These are phyloP conservation scores for Penicillium paxilli DNA, from an alignment of 495 filamentous ascomycete species.

Conservation along the genomic window DNA sequence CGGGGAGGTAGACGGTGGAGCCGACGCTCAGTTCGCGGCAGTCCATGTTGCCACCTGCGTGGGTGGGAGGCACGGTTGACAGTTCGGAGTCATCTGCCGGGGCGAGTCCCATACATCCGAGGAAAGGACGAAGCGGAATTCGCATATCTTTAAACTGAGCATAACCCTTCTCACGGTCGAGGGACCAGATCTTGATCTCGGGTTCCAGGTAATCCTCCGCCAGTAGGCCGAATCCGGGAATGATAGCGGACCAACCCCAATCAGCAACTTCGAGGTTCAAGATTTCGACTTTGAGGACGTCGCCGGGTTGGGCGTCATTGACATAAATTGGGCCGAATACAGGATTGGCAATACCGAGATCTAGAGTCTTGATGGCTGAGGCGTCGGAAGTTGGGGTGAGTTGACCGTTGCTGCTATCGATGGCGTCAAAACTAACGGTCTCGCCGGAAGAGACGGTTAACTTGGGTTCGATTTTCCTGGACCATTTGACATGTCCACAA, in stretches of 20 bases:
- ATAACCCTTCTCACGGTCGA: slow-evolving; percentile 37
- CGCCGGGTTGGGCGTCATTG: slow-evolving; percentile 46
- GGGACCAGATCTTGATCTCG: slow-evolving; percentile 49
- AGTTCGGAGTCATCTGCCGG: slow-evolving; percentile 42
- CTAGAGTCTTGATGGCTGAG: slow-evolving; percentile 39
- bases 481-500: slow-evolving; percentile 50
- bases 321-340: slow-evolving; percentile 50
- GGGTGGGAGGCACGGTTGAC: slow-evolving; percentile 50
- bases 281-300: slow-evolving; percentile 50
- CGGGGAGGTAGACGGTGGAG: slow-evolving; percentile 45
- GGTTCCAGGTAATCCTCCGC: slow-evolving; percentile 45
- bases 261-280: slow-evolving; percentile 40
- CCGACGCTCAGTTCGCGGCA: slow-evolving; percentile 48
- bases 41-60: slow-evolving; percentile 53
- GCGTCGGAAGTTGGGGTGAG: slow-evolving; percentile 37
- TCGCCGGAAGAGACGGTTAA: slow-evolving; percentile 46
- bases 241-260: slow-evolving; percentile 53
- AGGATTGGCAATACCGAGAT: slow-evolving; percentile 46
- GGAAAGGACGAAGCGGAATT: slow-evolving; percentile 49
- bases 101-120: slow-evolving; percentile 53
- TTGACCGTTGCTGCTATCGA: slow-evolving; percentile 54
- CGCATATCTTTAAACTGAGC: slow-evolving; percentile 44
- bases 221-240: slow-evolving; percentile 50
- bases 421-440: slow-evolving; percentile 47
- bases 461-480: slow-evolving; percentile 43